These are phyloP conservation scores for Tricholoma saponaceum DNA, from an alignment of 768 basidiomycete species.

Conservation along the genomic window DNA sequence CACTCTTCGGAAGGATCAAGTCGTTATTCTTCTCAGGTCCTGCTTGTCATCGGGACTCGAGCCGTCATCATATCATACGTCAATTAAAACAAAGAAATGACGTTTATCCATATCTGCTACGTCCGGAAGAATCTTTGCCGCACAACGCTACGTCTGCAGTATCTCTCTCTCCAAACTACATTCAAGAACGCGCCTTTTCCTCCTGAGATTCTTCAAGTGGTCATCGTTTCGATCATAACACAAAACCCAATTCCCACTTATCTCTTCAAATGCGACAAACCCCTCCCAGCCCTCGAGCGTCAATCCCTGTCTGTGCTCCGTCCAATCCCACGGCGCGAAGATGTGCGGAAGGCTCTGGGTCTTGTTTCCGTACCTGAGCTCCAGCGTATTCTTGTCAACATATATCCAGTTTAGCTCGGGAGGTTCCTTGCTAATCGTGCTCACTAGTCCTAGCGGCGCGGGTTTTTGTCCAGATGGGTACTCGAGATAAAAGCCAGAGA, in stretches of 20 bases:
- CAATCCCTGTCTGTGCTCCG: constrained; percentile 18
- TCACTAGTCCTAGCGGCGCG: constrained; percentile 21
- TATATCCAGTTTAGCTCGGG: constrained; percentile 32
- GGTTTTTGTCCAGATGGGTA: constrained; percentile 21
- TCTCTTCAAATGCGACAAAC: constrained; percentile 23
- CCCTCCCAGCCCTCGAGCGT: constrained; percentile 23
- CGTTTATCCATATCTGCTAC: too few species aligned
- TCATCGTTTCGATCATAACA: constrained; percentile 24
- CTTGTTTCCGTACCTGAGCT: constrained; percentile 27
- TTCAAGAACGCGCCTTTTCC: constrained; percentile 16
- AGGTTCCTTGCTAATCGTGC: constrained; percentile 26
- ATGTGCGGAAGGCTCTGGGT: constrained; percentile 22
- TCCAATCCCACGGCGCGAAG: constrained; percentile 28
- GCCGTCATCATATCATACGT: too few species aligned
- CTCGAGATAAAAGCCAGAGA: constrained; percentile 28
- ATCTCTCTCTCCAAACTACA: constrained; percentile 10
- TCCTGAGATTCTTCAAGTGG: constrained; percentile 12
- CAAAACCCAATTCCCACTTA: constrained; percentile 15
- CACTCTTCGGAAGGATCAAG: background rate
- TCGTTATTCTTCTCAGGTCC: too few species aligned
- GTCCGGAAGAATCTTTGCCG: background rate
- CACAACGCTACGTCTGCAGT: background rate
- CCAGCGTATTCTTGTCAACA: constrained; percentile 18
- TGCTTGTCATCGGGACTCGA: too few species aligned
- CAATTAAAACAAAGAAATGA: too few species aligned